Evolutionary conservation across 352 stramenopile genomes (phyloP), one percentile per base, ranked within the genome.

Genomic region (Phytopythium cucurbitacearum): DNA sequence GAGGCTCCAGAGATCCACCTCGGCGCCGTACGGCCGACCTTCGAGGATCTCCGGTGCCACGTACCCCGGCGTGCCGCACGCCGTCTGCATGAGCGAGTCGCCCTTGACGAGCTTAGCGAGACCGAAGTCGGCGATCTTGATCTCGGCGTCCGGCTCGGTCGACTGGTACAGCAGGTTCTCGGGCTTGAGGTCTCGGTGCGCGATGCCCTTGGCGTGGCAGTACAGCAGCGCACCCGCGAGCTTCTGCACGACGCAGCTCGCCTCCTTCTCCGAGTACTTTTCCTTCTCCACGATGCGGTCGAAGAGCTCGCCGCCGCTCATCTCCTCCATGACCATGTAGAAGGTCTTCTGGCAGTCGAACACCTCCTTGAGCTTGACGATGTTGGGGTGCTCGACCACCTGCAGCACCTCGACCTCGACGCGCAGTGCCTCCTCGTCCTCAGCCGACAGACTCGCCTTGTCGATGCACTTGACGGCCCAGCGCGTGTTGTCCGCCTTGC

Each of bases 31-130:
- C 34, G 82, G 73, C 15, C 87, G 77, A 5, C 91, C 89, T 59
- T 97, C 80, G 32, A 99, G 67, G 70, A 99, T 98, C 77, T 99
- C 96, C 0, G 96, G 94, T 1, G 96, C 96, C 6, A 98, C 94
- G 73, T 98, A 99, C 1, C 95, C 95, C 0, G 95, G 95, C 39
- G 95, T 99, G 32, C 96, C 96, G 64, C 95, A 98, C 50, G 96
- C 93, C 5, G 94, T 98, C 41, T 94, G 94, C 64, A 99, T 91
- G 57, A 91, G 84, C 38, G 84, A 96, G 85, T 98, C 87, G 42
- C 91, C 89, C 53, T 91, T 88, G 40, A 98, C 80, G 41, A 97
- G 81, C 63, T 97, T 97, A 33, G 81, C 80, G 3, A 97, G 69
- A 3, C 89, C 89, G 69, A 97, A 97, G 62, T 96, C 89, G 36